phyloP scores from a whole-genome alignment of 352 stramenopile species.

The Halophytophthora batemanensis region DNA sequence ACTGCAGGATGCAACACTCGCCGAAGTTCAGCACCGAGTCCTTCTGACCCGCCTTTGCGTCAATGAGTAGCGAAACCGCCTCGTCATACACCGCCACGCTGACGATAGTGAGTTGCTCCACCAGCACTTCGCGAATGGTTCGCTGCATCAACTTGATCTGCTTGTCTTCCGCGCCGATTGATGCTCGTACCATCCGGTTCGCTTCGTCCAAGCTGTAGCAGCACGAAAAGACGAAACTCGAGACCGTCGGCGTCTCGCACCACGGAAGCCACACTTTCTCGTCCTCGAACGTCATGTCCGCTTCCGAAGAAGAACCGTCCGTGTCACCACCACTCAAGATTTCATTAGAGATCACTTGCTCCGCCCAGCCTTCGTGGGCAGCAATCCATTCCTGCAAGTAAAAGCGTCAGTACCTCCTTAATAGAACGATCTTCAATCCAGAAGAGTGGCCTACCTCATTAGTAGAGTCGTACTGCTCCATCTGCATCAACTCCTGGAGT shows the following conservation, averaged over 20 bases:
- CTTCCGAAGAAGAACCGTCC: slow-evolving; percentile 38
- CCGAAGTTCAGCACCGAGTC: slow-evolving; percentile 74
- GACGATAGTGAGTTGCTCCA: slow-evolving; percentile 75
- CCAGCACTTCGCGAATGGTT: slow-evolving; percentile 62
- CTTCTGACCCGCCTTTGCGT: slow-evolving; percentile 45
- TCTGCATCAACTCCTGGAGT: slow-evolving; percentile 52
- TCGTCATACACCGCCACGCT: slow-evolving; percentile 72
- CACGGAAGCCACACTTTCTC: slow-evolving; percentile 85
- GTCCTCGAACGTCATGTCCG: slow-evolving; percentile 39
- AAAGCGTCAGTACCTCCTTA: background rate
- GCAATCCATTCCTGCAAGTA: slow-evolving; percentile 64
- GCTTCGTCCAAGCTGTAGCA: slow-evolving; percentile 83
- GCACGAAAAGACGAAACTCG: slow-evolving; percentile 81
- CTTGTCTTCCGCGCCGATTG: slow-evolving; percentile 30
- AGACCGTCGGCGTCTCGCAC: slow-evolving; percentile 79
- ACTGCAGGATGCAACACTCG: slow-evolving; percentile 82
- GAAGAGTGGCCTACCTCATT: slow-evolving; percentile 56
- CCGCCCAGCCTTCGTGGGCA: slow-evolving; percentile 69
- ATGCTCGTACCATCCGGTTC: slow-evolving; percentile 54
- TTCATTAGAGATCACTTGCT: slow-evolving; percentile 62
- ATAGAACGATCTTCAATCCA: background rate
- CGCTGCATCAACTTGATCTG: slow-evolving; percentile 62
- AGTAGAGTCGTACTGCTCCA: slow-evolving; percentile 66
- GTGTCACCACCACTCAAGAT: slow-evolving; percentile 33
- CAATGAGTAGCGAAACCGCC: slow-evolving; percentile 54